phyloP scores from a whole-genome alignment of 1,284 basidiomycete genomes.

The Volvariella volvacea region DNA sequence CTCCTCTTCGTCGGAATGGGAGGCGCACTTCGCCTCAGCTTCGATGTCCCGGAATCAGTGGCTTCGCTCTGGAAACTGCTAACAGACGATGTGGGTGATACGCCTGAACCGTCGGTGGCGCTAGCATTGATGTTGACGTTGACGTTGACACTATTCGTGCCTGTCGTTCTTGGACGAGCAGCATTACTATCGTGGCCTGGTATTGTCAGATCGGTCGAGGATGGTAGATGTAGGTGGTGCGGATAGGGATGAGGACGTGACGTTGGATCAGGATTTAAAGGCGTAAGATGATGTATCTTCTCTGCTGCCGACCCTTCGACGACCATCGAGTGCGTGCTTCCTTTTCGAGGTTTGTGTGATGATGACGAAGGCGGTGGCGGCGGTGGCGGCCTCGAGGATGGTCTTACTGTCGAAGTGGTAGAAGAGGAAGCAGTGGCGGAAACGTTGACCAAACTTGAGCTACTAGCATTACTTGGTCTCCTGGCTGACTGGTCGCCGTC shows the following conservation, averaged over 20 bases:
- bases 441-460: slow-evolving; percentile 37
- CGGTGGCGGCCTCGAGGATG: slow-evolving; percentile 14
- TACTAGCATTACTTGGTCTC: slow-evolving; percentile 44
- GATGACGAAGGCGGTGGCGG: slow-evolving; percentile 9
- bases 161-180: background rate
- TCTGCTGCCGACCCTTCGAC: background rate
- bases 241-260: background rate
- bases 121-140: background rate
- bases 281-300: background rate
- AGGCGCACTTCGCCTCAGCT: slow-evolving; percentile 5
- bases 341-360: background rate
- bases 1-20: slow-evolving; percentile 6
- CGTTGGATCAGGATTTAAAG: background rate
- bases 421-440: slow-evolving; percentile 19
- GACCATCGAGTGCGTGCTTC: background rate
- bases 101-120: background rate
- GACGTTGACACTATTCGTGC: background rate
- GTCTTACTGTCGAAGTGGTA: slow-evolving; percentile 6
- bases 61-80: background rate
- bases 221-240: background rate
- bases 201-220: background rate
- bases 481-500: slow-evolving; percentile 23
- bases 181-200: background rate
- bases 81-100: background rate
- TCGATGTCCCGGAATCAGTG: background rate